These are phyloP conservation scores for Ophiosphaerella narmari DNA, from an alignment of 2,329 filamentous ascomycete genomes.

Conservation along the genomic window DNA sequence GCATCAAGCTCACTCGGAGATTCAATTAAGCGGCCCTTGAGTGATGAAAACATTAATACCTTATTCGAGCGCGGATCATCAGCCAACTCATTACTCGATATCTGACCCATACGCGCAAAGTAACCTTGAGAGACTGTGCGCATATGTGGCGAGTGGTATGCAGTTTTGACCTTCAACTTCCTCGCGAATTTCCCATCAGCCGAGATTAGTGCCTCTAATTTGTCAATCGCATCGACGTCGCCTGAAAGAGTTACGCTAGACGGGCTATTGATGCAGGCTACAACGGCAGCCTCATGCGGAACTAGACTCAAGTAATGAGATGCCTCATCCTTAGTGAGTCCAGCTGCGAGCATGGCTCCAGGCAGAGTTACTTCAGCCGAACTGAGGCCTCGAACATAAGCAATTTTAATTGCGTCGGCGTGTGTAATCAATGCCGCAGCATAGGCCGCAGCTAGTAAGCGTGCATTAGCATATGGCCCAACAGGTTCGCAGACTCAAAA, in stretches of 20 bases:
- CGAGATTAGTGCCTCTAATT: constrained; percentile 37
- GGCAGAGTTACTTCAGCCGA: constrained; percentile 2
- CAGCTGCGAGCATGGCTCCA: constrained; percentile 43
- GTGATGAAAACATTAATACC: too few species aligned
- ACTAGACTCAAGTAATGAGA: background rate
- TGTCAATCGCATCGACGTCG: constrained; percentile 45
- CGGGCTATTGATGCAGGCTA: constrained; percentile 36
- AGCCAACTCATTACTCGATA: background rate
- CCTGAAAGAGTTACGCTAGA: constrained; percentile 52
- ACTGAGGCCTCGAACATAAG: constrained; percentile 26
- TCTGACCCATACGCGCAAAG: constrained; percentile 5
- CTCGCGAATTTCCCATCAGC: constrained; percentile 47
- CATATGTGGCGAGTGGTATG: constrained; percentile 56
- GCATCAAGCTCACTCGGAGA: constrained; percentile 10
- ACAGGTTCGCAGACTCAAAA: too few species aligned
- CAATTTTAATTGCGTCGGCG: constrained; percentile 15
- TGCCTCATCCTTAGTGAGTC: constrained; percentile 3
- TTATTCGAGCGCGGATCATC: background rate
- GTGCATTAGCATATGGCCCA: too few species aligned
- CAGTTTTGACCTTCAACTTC: constrained; percentile 48
- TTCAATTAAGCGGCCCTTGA: too few species aligned
- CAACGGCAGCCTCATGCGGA: constrained; percentile 17
- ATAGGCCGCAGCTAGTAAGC: constrained; percentile 41
- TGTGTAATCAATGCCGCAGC: constrained; percentile 19
- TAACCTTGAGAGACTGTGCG: constrained; percentile 13